phyloP scores from a whole-genome alignment of 164 flowering plant species.

The Macadamia tetraphylla region DNA sequence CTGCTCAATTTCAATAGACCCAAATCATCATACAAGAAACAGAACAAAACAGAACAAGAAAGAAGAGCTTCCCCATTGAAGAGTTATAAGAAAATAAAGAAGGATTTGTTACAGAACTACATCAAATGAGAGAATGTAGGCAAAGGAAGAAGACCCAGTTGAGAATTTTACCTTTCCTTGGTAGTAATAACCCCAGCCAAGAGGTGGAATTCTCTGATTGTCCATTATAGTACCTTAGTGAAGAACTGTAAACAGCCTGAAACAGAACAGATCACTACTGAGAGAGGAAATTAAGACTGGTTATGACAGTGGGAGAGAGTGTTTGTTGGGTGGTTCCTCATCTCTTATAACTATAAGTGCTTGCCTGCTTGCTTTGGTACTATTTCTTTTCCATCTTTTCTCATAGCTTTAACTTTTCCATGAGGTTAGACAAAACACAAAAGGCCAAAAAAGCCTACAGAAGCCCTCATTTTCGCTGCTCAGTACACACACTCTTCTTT shows the following conservation, averaged over 20 bases:
- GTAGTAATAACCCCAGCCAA: not conserved
- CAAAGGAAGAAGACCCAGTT: not conserved
- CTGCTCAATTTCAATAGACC: conserved; percentile 27
- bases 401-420: not conserved
- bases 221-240: not conserved
- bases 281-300: no score
- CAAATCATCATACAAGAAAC: conserved; percentile 1
- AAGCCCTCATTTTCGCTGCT: not conserved
- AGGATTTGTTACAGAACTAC: not conserved
- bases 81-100: not conserved
- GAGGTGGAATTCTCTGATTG: not conserved
- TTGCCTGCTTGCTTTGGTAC: not conserved
- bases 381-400: not conserved
- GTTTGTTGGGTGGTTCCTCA: not conserved
- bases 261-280: not conserved
- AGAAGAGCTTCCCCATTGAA: not conserved
- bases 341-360: not conserved
- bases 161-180: not conserved
- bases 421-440: not conserved
- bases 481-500: not conserved
- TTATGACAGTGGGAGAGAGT: not conserved
- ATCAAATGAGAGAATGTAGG: not conserved
- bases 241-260: not conserved
- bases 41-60: not conserved
- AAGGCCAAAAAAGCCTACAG: not conserved